Evolutionary conservation across 2,329 filamentous ascomycete species (phyloP), one percentile per base, ranked within the genome.

Genomic region (Aspergillus glaucus): DNA sequence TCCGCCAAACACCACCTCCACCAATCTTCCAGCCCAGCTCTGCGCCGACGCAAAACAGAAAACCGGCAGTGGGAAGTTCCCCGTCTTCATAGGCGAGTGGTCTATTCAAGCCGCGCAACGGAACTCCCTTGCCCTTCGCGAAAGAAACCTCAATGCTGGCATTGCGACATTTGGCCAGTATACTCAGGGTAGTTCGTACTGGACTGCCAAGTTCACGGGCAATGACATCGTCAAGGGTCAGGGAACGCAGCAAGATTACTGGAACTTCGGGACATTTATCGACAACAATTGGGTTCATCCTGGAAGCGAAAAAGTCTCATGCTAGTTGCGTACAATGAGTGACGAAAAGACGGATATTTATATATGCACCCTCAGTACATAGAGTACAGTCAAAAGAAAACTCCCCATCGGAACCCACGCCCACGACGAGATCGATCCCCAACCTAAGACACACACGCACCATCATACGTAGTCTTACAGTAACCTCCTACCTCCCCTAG

Each of bases 1-100:
- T 22, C 37, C 48, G 7, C 48, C 51, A 14, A 49, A 53, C 7
- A 59, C 52, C 1, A 59, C 52, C 1, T 51, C 53, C 2, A 49
- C 45, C 24, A 60, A 58, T 22, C 19, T 59, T 21, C 49, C 55
- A 0, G 24, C 21, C 3, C 57, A 50, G 26, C 50, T 63, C 6
- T 55, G 50, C 17, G 39, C 42, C 2, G 58, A 64, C 50, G 57
- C 55, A 3, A 43, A 45, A 24, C 40, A 14, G 0, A 54, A 48
- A 6, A 44, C 46, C 10, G 54, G 53, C 1, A 53, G 53, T 46
- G 54, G 52, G 5, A 55, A 53, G 37, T 56, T 62, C 39, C 58
- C 57, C 7, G 56, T 52, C 10, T 62, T 59, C 46, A 52, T 61
- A 8, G 57, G 52, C 10, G 59, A 61, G 46, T 61, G 57, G 58